These are phyloP conservation scores for Penicillium frequentans DNA, from an alignment of 2,329 filamentous ascomycete genomes.

Conservation along the genomic window DNA sequence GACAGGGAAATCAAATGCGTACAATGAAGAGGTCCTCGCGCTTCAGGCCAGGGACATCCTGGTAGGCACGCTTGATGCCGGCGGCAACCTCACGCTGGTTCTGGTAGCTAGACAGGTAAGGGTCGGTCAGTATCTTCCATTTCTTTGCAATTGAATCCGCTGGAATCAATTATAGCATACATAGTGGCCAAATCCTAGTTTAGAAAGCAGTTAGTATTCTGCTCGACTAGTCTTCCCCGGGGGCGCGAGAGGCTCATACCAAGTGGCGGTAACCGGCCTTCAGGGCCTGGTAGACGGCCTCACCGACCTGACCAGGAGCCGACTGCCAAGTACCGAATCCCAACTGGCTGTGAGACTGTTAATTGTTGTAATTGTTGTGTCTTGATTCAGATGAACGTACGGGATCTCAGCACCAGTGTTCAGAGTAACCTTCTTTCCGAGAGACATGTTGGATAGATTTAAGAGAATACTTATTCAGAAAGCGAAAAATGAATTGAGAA, in stretches of 20 bases:
- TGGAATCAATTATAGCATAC: slow-evolving; percentile 22
- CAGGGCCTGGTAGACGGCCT: slow-evolving; percentile 41
- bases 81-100: slow-evolving; percentile 30
- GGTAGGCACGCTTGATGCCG: slow-evolving; percentile 21
- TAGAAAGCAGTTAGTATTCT: slow-evolving; percentile 12
- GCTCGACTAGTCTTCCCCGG: background rate
- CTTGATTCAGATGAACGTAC: slow-evolving; percentile 23
- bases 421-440: slow-evolving; percentile 40
- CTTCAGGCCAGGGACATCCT: slow-evolving; percentile 42
- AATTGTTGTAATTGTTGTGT: background rate
- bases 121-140: background rate
- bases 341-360: slow-evolving; percentile 30
- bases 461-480: background rate
- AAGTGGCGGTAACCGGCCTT: slow-evolving; percentile 43
- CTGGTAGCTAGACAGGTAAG: slow-evolving; percentile 18
- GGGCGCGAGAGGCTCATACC: slow-evolving; percentile 17
- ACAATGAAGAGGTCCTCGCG: slow-evolving; percentile 44
- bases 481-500: background rate
- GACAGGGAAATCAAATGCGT: slow-evolving; percentile 7
- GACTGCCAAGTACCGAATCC: slow-evolving; percentile 45
- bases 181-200: slow-evolving; percentile 40
- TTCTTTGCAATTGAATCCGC: background rate
- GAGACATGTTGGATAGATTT: slow-evolving; percentile 33
- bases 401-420: slow-evolving; percentile 41
- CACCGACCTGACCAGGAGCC: slow-evolving; percentile 40